phyloP scores from a whole-genome alignment of 2,329 filamentous ascomycete species.

The Alternaria panax region DNA sequence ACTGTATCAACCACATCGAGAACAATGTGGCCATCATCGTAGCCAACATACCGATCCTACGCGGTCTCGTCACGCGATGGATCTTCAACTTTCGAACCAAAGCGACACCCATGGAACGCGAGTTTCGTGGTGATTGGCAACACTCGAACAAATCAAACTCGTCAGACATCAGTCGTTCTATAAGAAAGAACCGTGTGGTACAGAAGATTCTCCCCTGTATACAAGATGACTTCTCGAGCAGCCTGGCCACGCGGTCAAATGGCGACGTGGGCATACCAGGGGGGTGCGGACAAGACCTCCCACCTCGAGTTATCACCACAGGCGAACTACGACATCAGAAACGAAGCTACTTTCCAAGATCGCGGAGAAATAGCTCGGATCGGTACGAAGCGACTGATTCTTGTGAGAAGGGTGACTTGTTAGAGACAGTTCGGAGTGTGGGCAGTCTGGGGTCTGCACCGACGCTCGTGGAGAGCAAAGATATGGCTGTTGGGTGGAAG shows the following conservation, averaged over 20 bases:
- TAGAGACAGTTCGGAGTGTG: slow-evolving; percentile 44
- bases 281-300: slow-evolving; percentile 29
- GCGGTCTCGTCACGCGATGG: slow-evolving; percentile 52
- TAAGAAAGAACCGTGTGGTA: slow-evolving; percentile 29
- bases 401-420: slow-evolving; percentile 44
- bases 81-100: slow-evolving; percentile 49
- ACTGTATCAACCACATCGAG: slow-evolving; percentile 52
- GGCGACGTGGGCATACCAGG: slow-evolving; percentile 13
- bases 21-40: slow-evolving; percentile 54
- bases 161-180: slow-evolving; percentile 35
- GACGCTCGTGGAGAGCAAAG: slow-evolving; percentile 41
- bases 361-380: slow-evolving; percentile 40
- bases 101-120: slow-evolving; percentile 42
- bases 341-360: slow-evolving; percentile 35
- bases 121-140: slow-evolving; percentile 40
- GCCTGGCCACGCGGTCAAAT: slow-evolving; percentile 37
- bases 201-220: slow-evolving; percentile 48
- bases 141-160: slow-evolving; percentile 37
- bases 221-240: slow-evolving; percentile 46
- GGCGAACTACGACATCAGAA: slow-evolving; percentile 33
- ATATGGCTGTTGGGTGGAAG: slow-evolving; percentile 33
- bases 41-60: slow-evolving; percentile 52
- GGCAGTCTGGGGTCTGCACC: slow-evolving; percentile 44
- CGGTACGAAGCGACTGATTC: slow-evolving; percentile 33
- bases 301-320: slow-evolving; percentile 29